Evolutionary conservation across 306 rosid species (phyloP).

Genomic region (Quercus wislizeni): DNA sequence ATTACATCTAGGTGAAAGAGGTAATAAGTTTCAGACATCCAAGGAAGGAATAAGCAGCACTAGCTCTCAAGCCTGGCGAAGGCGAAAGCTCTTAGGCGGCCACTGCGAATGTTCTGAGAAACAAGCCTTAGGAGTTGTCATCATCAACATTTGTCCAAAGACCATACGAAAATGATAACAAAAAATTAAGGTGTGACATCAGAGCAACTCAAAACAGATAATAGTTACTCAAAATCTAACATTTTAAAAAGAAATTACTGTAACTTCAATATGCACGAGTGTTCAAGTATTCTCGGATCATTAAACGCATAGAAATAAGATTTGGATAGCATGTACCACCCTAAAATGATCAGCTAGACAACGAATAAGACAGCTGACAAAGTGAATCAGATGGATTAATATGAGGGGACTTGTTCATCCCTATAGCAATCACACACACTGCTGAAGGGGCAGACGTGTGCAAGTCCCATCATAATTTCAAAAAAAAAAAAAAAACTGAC

Average conservation of each 20-base stretch:
- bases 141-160: background rate
- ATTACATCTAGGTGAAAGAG: background rate
- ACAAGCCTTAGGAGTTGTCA: conserved; percentile 3
- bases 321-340: conserved; percentile 1
- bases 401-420: conserved; percentile 26
- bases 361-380: background rate
- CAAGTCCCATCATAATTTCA: background rate
- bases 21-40: conserved; percentile 8
- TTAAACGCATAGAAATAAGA: too few species aligned
- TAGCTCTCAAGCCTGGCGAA: conserved; percentile 10
- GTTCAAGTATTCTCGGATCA: too few species aligned
- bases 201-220: too few species aligned
- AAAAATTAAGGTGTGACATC: background rate
- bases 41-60: conserved; percentile 14
- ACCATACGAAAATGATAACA: background rate
- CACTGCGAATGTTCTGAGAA: conserved; percentile 16
- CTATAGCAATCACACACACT: background rate
- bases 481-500: too few species aligned
- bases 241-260: too few species aligned
- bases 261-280: too few species aligned
- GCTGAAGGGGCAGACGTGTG: conserved; percentile 5
- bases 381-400: conserved; percentile 1
- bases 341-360: conserved; percentile 9
- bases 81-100: conserved; percentile 11
- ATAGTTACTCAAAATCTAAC: too few species aligned